phyloP scores from a whole-genome alignment of 768 basidiomycete genomes.

The Royoungia palumana region DNA sequence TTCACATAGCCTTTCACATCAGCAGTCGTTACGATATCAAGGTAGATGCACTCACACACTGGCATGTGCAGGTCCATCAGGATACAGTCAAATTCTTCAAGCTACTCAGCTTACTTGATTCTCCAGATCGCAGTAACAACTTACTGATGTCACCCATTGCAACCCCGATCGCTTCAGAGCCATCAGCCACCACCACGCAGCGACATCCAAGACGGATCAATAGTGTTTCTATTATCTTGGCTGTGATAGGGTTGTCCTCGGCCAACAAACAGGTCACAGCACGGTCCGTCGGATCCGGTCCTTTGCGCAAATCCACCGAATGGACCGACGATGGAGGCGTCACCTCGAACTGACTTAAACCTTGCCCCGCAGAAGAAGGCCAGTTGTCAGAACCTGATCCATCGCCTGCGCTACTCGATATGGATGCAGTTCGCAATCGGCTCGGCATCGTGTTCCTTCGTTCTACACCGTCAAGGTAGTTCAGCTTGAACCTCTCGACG shows the following conservation, averaged over 20 bases:
- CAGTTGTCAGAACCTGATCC: slow-evolving; percentile 76
- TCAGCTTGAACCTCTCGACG: slow-evolving; percentile 84
- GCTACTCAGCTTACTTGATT: slow-evolving; percentile 5
- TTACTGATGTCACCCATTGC: slow-evolving; percentile 97
- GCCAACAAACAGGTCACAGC: slow-evolving; percentile 93
- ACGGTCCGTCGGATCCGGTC: slow-evolving; percentile 75
- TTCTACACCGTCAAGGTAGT: slow-evolving; percentile 71
- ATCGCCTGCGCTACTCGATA: slow-evolving; percentile 79
- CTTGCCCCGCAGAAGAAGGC: slow-evolving; percentile 54
- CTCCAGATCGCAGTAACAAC: slow-evolving; percentile 28
- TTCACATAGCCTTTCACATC: slow-evolving; percentile 23
- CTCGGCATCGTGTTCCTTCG: slow-evolving; percentile 85
- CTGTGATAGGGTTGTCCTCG: slow-evolving; percentile 97
- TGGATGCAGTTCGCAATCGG: slow-evolving; percentile 80
- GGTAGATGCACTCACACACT: slow-evolving; percentile 56
- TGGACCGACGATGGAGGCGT: slow-evolving; percentile 85
- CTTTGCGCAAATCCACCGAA: slow-evolving; percentile 75
- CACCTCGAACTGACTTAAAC: slow-evolving; percentile 49
- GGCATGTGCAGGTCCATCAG: slow-evolving; percentile 97
- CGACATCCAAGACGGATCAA: slow-evolving; percentile 93
- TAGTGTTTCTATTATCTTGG: slow-evolving; percentile 94
- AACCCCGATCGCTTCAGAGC: slow-evolving; percentile 94
- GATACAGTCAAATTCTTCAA: slow-evolving; percentile 88
- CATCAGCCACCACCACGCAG: slow-evolving; percentile 93
- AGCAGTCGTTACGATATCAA: slow-evolving; percentile 1